Evolutionary conservation across 148 eudicot genomes (phyloP).

Genomic region (Rhododendron henanense): DNA sequence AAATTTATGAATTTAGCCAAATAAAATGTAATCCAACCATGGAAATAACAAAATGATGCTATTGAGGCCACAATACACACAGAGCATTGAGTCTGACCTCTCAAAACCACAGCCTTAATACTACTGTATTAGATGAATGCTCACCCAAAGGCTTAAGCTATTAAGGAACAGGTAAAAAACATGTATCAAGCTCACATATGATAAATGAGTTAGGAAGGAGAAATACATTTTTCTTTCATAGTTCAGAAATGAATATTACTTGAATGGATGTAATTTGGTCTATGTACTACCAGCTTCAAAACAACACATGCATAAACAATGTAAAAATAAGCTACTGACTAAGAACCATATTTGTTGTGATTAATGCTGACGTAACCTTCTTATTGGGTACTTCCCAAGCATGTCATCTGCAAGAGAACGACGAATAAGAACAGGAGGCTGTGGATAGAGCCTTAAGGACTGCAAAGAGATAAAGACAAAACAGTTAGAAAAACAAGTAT

Average conservation of each 20-base stretch:
- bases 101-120: background rate
- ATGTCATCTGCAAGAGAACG: constrained; percentile 78
- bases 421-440: constrained; percentile 94
- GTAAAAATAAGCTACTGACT: background rate
- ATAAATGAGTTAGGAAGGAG: background rate
- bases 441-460: constrained; percentile 98
- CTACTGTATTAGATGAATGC: background rate
- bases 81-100: background rate
- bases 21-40: background rate
- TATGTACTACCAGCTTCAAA: background rate
- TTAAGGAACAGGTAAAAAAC: background rate
- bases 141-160: background rate
- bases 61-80: background rate
- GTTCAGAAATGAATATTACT: background rate
- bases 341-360: background rate
- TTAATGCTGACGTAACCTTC: constrained; percentile 39
- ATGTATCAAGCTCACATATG: background rate
- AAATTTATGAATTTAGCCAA: background rate
- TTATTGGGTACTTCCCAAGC: constrained; percentile 87
- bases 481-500: background rate
- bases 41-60: background rate
- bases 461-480: constrained; percentile 24
- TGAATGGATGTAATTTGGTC: background rate
- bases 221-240: background rate
- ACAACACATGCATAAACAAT: background rate